phyloP scores from a whole-genome alignment of 768 basidiomycete genomes.

The Lentinula edodes region DNA sequence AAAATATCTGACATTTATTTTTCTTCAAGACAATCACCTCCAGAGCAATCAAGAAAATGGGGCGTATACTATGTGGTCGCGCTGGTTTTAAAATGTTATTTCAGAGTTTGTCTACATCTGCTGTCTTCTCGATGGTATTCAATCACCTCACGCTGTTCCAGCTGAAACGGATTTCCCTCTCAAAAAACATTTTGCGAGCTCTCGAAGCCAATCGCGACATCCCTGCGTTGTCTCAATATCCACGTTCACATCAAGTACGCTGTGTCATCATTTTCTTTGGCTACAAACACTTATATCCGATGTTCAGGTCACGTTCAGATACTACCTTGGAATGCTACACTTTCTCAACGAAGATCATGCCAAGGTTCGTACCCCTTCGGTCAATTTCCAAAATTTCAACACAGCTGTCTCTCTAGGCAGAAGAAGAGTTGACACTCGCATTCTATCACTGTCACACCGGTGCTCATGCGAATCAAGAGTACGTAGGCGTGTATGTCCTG shows the following conservation, averaged over 20 bases:
- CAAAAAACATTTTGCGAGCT: conserved; percentile 88
- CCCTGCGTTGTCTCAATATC: conserved; percentile 70
- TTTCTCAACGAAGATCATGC: conserved; percentile 90
- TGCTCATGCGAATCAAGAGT: conserved; percentile 81
- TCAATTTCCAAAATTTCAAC: not conserved
- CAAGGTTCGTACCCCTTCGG: conserved; percentile 45
- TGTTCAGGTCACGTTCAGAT: conserved; percentile 82
- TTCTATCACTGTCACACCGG: conserved; percentile 76
- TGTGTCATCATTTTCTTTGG: conserved; percentile 1
- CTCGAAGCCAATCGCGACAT: conserved; percentile 82
- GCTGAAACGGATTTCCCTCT: conserved; percentile 88
- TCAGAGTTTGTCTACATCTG: conserved; percentile 61
- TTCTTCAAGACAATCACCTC: conserved; percentile 54
- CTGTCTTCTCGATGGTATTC: not conserved
- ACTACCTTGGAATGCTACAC: conserved; percentile 91
- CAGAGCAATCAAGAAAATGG: conserved; percentile 79
- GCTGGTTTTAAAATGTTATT: conserved; percentile 90
- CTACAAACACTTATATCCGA: conserved; percentile 14
- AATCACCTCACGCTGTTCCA: conserved; percentile 23
- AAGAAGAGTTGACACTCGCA: conserved; percentile 81
- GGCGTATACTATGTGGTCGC: conserved; percentile 91
- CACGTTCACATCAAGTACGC: conserved; percentile 78
- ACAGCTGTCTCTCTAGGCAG: conserved; percentile 44
- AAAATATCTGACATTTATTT: not conserved
- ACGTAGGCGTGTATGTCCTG: conserved; percentile 17